Percentiles rank a stretch among this genome's conserved stretches.
phyloP scores from a whole-genome alignment of 805 yeast genomes.

The Teunomyces aglyptinius region DNA sequence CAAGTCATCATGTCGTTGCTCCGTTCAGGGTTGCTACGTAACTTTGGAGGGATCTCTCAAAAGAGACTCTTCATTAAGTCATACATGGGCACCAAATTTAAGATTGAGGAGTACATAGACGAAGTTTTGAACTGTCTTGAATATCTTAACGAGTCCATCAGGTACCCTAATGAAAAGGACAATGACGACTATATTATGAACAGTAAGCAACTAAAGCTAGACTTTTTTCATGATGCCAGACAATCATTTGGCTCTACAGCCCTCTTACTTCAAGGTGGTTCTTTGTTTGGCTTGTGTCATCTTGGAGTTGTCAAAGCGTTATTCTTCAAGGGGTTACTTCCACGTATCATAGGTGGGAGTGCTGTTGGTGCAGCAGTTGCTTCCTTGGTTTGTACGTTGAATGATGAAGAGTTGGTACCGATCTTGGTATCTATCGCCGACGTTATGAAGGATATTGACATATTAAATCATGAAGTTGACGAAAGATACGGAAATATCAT shows the following conservation, averaged over 20 bases:
- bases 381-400: constrained; percentile 71
- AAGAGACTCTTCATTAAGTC: constrained; percentile 76
- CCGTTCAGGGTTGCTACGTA: constrained; percentile 80
- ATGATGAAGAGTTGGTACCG: constrained; percentile 61
- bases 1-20: constrained; percentile 60
- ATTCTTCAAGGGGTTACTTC: constrained; percentile 71
- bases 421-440: constrained; percentile 38
- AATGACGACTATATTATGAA: constrained; percentile 39
- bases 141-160: constrained; percentile 49
- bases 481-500: constrained; percentile 65
- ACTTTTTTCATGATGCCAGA: constrained; percentile 80
- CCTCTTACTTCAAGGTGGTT: constrained; percentile 88
- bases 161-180: constrained; percentile 23
- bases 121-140: constrained; percentile 72
- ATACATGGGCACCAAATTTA: constrained; percentile 81
- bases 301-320: constrained; percentile 87
- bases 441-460: constrained; percentile 43
- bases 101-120: constrained; percentile 82
- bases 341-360: constrained; percentile 84
- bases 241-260: constrained; percentile 92
- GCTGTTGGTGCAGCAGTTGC: constrained; percentile 95
- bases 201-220: constrained; percentile 58
- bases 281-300: constrained; percentile 91
- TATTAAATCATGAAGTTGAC: constrained; percentile 52
- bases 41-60: constrained; percentile 88